These are phyloP conservation scores for Holtermanniella nyarrowii DNA, from an alignment of 768 basidiomycete species.

Conservation along the genomic window DNA sequence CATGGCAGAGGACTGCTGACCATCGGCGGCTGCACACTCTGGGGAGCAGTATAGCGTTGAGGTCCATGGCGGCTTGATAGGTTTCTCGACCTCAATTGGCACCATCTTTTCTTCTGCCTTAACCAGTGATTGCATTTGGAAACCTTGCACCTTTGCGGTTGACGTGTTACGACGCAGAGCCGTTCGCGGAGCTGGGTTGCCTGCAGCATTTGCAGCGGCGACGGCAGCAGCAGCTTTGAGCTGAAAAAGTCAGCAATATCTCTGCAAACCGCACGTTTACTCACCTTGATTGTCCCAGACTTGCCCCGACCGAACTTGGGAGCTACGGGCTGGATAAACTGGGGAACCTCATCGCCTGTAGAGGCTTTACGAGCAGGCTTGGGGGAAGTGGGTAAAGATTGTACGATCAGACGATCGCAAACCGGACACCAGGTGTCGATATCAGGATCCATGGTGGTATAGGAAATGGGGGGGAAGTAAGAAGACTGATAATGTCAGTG, in stretches of 20 bases:
- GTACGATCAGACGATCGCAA: constrained; percentile 26
- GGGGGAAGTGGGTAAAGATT: constrained; percentile 1
- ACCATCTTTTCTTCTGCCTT: not conserved
- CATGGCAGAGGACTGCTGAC: constrained; percentile 15
- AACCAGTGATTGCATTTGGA: not conserved
- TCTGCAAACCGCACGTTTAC: too few species aligned
- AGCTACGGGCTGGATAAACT: constrained; percentile 2
- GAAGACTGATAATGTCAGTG: too few species aligned
- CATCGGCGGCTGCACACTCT: constrained; percentile 24
- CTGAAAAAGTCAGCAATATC: too few species aligned
- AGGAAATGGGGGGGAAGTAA: too few species aligned
- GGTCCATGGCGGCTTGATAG: constrained; percentile 7
- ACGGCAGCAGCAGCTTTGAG: constrained; percentile 11
- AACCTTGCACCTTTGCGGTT: not conserved
- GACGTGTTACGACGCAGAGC: not conserved
- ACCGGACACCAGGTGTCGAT: constrained; percentile 31
- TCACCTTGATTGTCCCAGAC: constrained; percentile 26
- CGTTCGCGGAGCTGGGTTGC: not conserved
- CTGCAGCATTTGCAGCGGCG: constrained; percentile 7
- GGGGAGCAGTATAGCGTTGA: constrained; percentile 31
- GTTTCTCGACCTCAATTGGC: not conserved
- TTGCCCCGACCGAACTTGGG: constrained; percentile 15
- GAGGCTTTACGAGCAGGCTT: not conserved
- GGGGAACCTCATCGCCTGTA: constrained; percentile 5
- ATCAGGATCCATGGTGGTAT: not conserved